Base-by-base conservation (phyloP, 2,329 filamentous ascomycete species). In the Phyllosticta citribraziliensis region DNA sequence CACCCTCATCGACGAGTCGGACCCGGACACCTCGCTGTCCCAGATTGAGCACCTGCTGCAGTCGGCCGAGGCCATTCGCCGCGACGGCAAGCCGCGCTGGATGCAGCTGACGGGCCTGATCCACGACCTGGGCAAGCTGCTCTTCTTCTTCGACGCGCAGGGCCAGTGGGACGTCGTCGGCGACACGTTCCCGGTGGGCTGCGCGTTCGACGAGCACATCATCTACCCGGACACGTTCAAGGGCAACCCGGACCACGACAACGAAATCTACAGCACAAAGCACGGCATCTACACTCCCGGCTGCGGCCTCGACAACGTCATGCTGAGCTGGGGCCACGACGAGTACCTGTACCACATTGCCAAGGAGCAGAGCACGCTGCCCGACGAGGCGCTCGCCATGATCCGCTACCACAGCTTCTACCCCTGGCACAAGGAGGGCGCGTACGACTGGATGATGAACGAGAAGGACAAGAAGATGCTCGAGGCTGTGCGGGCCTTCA, bases 141-240 rank as follows among this genome's bases (percentile, higher is more conserved):
- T 91, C 65, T 89, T 86, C 79, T 89, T 91, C 77, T 88, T 88
- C 76, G 88, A 84, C 64, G 89, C 88, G n/a, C 78, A 87, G 69
- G 91, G 91, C 57, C 91, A 96, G 76, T 96, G 91, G 91, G 91
- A 95, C 70, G 91, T 96, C 2, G 91, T 96, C 25, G 91, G 91
- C 62, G 88, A 92, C 74, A 91, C 88, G 0, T 91, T 92, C 75
- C 87, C 88, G 54, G 87, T 91, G 52, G 88, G 88, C 67, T 90
- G 87, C 73, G 82, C 81, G 64, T 91, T 89, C 70, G 87, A 90
- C 70, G 78, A 86, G 63, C 79, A 82, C 66, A 93, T 93, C 78
- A 88, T 96, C 76, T 91, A 93, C 75, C 85, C 88, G 0, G 84
- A 87, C 59, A 90, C 87, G 24, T 96, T 96, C 75, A 76, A 74